Base-by-base conservation (phyloP, 176 grass and related monocot species). In the Oryza punctata region DNA sequence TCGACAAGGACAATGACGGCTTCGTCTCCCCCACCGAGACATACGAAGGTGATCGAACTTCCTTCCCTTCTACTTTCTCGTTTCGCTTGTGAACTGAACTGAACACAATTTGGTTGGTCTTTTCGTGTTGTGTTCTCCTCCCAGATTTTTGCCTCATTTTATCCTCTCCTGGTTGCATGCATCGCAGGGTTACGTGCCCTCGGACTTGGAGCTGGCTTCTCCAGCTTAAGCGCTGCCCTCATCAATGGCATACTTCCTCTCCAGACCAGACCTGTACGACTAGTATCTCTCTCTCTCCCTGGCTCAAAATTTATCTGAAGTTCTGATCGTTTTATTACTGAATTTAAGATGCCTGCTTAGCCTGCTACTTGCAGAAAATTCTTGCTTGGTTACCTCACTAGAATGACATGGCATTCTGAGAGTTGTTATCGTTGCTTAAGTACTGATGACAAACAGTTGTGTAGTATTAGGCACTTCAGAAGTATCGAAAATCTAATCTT, bases 1-100 rank as follows among this genome's bases (percentile, higher is more conserved):
- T 97, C 87, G 95, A 97, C 78, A 35, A 63, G 70, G 63, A 94
- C 78, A 92, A 89, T 19, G 92, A 97, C 68, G 95, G 95, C 54
- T 1, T 97, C 86, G 73, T 97, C 81, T 84, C 93, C 67, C 75
- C 81, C 1, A 71, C 70, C 46, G 95, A 97, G 72, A 97, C 95
- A 10, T 97, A 89, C 69, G 66, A 85, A 15, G 95, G 95, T 90
- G 85, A 87, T 5, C 28, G 28, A 29, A 25, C 49, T 63, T 38
- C 66, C 37, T 15, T 57, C 52, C 23, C 57, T n/a, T 24, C 21
- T 61, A 24, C 3, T 9, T 2, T 60, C 54, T 60, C 54, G 7
- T 60, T 60, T 60, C 21, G 21, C 54, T 8, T 23, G 54, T 21
- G 19, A 60, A n/a, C 21, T 0, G 18, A 57, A 18, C 18, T 3